phyloP scores from a whole-genome alignment of 1,284 basidiomycete genomes.

The Mycosarcoma mackinlayi region DNA sequence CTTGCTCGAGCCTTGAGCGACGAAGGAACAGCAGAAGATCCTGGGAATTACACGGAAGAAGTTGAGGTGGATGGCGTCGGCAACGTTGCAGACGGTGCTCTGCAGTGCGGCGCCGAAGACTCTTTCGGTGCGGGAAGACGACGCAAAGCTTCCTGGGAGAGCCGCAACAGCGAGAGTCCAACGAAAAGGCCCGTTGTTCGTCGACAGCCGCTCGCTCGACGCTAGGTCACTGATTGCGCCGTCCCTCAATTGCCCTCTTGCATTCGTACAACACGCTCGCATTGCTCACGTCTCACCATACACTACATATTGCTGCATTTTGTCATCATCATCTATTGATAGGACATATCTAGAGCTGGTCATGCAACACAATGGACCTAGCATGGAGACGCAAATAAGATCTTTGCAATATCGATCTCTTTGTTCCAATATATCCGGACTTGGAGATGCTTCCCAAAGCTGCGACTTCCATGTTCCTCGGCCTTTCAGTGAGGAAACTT shows the following conservation, averaged over 20 bases:
- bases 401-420: no score
- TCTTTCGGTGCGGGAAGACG: slow-evolving; percentile 21
- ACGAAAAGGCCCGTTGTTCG: slow-evolving; percentile 42
- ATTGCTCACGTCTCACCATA: neutral
- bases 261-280: neutral
- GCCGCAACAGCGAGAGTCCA: slow-evolving; percentile 40
- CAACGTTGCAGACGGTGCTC: neutral
- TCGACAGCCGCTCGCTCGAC: slow-evolving; percentile 38
- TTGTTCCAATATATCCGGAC: no score
- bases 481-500: no score
- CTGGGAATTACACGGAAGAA: slow-evolving; percentile 2
- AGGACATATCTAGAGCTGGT: no score
- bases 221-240: no score
- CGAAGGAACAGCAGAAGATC: neutral
- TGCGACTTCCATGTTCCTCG: no score
- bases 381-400: no score
- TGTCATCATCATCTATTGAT: neutral
- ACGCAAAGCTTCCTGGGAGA: slow-evolving; percentile 25
- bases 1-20: neutral
- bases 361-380: no score
- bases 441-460: no score
- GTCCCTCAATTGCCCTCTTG: neutral
- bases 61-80: neutral
- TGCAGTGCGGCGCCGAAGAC: slow-evolving; percentile 23
- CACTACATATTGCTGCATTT: neutral